phyloP scores from a whole-genome alignment of 2,329 filamentous ascomycete genomes.

The Ascochyta clinopodiicola region DNA sequence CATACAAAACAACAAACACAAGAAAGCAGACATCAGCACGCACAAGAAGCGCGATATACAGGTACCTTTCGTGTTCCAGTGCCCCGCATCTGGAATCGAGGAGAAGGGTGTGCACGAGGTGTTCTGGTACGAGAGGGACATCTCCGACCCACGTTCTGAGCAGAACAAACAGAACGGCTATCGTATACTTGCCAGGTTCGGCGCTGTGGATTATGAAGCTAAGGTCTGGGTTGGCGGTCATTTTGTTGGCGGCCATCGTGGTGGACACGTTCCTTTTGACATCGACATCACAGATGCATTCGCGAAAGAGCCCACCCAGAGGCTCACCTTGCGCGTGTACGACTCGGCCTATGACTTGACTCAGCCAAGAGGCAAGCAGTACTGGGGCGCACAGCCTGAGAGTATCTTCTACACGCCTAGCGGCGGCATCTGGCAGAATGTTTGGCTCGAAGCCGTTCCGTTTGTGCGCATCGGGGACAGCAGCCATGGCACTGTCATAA shows the following conservation, averaged over 20 bases:
- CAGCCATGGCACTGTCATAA: constrained; percentile 64
- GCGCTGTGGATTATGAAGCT: constrained; percentile 68
- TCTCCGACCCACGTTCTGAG: constrained; percentile 58
- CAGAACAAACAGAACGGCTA: constrained; percentile 51
- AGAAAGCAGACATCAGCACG: constrained; percentile 38
- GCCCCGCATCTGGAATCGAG: constrained; percentile 67
- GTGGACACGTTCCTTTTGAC: constrained; percentile 65
- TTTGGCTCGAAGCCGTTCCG: constrained; percentile 65
- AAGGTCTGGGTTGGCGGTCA: constrained; percentile 63
- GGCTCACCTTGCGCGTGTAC: constrained; percentile 63
- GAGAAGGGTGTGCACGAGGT: constrained; percentile 70
- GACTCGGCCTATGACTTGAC: constrained; percentile 70
- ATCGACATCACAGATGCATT: constrained; percentile 63
- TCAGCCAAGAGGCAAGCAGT: constrained; percentile 73
- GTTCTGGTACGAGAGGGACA: constrained; percentile 67
- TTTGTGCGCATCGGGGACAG: constrained; percentile 60
- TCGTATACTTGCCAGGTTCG: constrained; percentile 61
- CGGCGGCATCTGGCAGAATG: constrained; percentile 65
- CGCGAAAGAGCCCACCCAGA: constrained; percentile 19
- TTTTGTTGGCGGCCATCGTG: constrained; percentile 62
- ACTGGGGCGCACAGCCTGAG: constrained; percentile 67
- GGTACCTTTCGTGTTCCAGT: constrained; percentile 71
- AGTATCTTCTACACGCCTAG: constrained; percentile 66
- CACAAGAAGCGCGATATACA: constrained; percentile 61
- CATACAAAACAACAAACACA: constrained; percentile 54